Evolutionary conservation across 2,329 filamentous ascomycete species (phyloP), one percentile per base, ranked within the genome.

Genomic region (Onygenales sp.): DNA sequence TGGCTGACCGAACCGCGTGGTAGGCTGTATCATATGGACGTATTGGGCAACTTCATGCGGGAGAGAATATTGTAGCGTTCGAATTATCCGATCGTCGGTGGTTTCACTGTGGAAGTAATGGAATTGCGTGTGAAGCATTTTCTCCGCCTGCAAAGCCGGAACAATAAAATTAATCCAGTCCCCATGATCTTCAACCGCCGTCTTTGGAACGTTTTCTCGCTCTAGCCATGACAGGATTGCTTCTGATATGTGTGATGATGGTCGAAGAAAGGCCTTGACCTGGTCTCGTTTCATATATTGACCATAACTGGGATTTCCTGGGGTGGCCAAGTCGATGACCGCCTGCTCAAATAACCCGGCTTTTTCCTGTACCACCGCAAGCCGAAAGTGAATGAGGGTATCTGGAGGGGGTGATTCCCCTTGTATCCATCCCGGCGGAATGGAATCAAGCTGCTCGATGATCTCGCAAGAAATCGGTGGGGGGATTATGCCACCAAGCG

Each of bases 11-110:
- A 86, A 86, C 37, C 78, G 74, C 4, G 80, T 86, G 0, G 83
- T 86, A 0, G 83, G 83, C 64, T 85, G 81, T 48, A 86, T 80
- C 62, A 85, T 74, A 53, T 81, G 78, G 54, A 87, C 74, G 59
- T 81, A 73, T 42, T 70, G 62, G 52, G 74, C 72, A 7, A 87
- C 65, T 0, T 74, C 65, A 49, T 71, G 70, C 0, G 84, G 85
- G 1, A 87, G 75, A 0, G 80, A 84, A 66, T 87, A 87, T 46
- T 74, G 69, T 13, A 79, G 67, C 5, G 78, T 77, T 40, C 83
- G 76, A 42, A 85, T 73, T 58, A 73, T 76, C 40, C 70, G 68
- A 8, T 66, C 62, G 7, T 69, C 63, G 17, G 67, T 69, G 10
- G 68, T 65, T 10, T 68, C 61, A 58, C 78, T 74, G 55, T 76